Evolutionary conservation across 2,329 filamentous ascomycete genomes (phyloP).

Genomic region (Aspergillaceae sp.): DNA sequence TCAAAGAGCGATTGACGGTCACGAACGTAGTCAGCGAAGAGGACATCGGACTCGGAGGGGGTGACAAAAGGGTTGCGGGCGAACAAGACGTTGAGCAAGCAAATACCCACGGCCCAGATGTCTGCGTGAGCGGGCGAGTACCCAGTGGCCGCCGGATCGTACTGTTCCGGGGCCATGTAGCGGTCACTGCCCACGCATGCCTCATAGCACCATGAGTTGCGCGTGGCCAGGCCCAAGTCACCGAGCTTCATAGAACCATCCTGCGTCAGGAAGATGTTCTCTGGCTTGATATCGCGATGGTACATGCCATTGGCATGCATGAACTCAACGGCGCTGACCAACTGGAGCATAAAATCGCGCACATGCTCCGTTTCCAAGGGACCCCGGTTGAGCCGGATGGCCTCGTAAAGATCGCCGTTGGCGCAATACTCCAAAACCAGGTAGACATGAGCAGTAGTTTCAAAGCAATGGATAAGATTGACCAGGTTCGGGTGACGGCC

Average conservation of each 20-base stretch:
- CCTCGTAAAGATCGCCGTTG: constrained; percentile 94
- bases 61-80: constrained; percentile 92
- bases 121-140: constrained; percentile 92
- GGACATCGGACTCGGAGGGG: constrained; percentile 78
- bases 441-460: constrained; percentile 83
- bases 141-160: constrained; percentile 74
- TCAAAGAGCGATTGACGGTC: constrained; percentile 96
- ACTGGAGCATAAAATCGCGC: constrained; percentile 91
- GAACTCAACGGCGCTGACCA: constrained; percentile 80
- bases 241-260: constrained; percentile 89
- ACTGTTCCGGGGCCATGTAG: constrained; percentile 99
- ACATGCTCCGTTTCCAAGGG: constrained; percentile 94
- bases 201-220: constrained; percentile 83
- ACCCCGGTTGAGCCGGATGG: constrained; percentile 79
- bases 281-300: constrained; percentile 97
- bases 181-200: constrained; percentile 92
- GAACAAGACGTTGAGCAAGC: constrained; percentile 91
- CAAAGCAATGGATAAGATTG: constrained; percentile 82
- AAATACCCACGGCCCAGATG: constrained; percentile 95
- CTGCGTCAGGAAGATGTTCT: constrained; percentile 93
- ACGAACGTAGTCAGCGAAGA: constrained; percentile 86
- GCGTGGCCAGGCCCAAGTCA: constrained; percentile 89
- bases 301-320: constrained; percentile 88
- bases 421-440: constrained; percentile 92
- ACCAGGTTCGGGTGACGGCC: constrained; percentile 83